A percentile compares a stretch with the other conserved stretches of the same genome.
Evolutionary conservation across 2,329 filamentous ascomycete species (phyloP).

Genomic region (Phialophora tarda): DNA sequence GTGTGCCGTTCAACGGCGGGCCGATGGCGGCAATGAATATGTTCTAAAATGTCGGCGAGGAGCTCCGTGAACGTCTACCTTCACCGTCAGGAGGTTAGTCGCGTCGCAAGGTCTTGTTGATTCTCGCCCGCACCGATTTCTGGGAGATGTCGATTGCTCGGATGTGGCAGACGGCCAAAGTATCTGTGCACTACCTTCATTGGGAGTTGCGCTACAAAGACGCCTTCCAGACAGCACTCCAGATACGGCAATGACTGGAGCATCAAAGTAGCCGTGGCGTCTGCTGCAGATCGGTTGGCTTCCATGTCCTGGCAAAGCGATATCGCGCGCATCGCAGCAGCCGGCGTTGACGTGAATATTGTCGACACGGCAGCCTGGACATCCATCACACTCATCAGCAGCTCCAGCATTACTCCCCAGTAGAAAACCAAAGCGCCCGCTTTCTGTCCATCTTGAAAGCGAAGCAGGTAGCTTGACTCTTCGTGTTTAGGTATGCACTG

Average conservation of each 20-base stretch:
- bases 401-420: constrained; percentile 14
- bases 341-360: not conserved
- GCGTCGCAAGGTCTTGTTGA: not conserved
- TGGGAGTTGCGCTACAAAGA: constrained; percentile 12
- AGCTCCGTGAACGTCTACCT: not conserved
- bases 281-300: not conserved
- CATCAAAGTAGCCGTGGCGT: constrained; percentile 1
- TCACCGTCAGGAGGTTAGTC: not conserved
- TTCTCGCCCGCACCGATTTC: not conserved
- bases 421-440: constrained; percentile 9
- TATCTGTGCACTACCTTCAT: constrained; percentile 13
- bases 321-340: not conserved
- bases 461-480: constrained; percentile 1
- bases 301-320: constrained; percentile 3
- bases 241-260: constrained; percentile 13
- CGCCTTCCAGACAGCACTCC: constrained; percentile 13
- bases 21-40: not conserved
- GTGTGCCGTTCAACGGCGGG: not conserved
- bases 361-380: constrained; percentile 1
- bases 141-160: not conserved
- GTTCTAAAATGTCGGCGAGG: not conserved
- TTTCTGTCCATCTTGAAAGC: constrained; percentile 16
- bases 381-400: constrained; percentile 11
- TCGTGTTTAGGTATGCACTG: not conserved
- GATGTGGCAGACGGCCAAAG: not conserved